Percentiles rank a stretch among this genome's conserved stretches.
Conservation (phyloP, 2,329 filamentous ascomycete species). For the Xylaria sp. region DNA sequence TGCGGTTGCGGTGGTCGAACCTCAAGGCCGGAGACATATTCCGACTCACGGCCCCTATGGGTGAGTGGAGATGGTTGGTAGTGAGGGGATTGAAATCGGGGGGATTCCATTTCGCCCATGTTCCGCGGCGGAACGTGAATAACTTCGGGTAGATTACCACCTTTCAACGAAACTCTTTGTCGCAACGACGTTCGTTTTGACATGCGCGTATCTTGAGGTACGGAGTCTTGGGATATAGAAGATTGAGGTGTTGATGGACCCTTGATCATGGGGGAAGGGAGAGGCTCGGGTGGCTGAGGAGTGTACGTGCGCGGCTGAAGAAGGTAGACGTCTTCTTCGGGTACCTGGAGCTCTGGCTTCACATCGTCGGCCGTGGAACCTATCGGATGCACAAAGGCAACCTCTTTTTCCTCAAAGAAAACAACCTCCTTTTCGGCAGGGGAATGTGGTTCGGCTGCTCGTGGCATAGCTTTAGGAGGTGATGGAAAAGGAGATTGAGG, state of each 20-base stretch:
- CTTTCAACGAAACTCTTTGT: constrained; percentile 65
- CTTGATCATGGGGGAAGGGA: constrained; percentile 59
- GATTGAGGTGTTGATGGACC: constrained; percentile 47
- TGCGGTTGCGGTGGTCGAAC: constrained; percentile 53
- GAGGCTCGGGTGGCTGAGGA: constrained; percentile 60
- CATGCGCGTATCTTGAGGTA: constrained; percentile 29
- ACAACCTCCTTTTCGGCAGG: constrained; percentile 45
- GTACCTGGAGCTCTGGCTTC: constrained; percentile 40
- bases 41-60: constrained; percentile 58
- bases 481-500: constrained; percentile 30
- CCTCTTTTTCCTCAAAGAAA: constrained; percentile 46
- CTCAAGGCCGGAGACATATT: constrained; percentile 62
- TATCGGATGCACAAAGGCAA: constrained; percentile 38
- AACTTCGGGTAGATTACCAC: constrained; percentile 61
- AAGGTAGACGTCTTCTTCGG: constrained; percentile 58
- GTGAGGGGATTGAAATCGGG: constrained; percentile 44
- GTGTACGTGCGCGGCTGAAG: constrained; percentile 70
- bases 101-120: constrained; percentile 51
- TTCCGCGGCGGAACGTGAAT: constrained; percentile 64
- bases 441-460: constrained; percentile 43
- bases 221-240: constrained; percentile 18
- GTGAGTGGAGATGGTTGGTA: constrained; percentile 41
- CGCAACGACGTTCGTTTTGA: constrained; percentile 61
- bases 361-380: constrained; percentile 39
- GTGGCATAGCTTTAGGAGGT: constrained; percentile 39